These are phyloP conservation scores for Penicillium pulvis DNA, from an alignment of 495 filamentous ascomycete genomes.

Conservation along the genomic window DNA sequence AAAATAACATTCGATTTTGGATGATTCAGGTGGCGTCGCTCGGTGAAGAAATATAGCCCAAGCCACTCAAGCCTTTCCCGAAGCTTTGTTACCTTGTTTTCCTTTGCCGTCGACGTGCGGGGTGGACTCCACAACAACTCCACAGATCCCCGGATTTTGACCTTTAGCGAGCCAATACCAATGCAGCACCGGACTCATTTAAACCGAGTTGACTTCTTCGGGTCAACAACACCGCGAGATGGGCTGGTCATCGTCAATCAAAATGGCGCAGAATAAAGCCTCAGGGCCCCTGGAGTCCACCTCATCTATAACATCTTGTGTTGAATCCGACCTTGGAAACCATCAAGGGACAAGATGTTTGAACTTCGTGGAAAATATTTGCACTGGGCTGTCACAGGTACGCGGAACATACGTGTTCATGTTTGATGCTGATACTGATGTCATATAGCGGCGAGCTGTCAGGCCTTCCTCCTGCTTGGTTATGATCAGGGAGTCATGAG, in stretches of 20 bases:
- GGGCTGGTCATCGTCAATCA: neutral
- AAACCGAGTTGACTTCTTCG: constrained; percentile 1
- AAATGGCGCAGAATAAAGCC: neutral
- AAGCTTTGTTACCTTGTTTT: neutral
- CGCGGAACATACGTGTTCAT: neutral
- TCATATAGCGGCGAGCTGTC: constrained; percentile 26
- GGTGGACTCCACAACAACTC: constrained; percentile 4
- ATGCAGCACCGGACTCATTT: constrained; percentile 4
- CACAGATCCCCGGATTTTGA: constrained; percentile 7
- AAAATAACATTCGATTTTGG: too few species aligned
- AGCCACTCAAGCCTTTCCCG: constrained; percentile 1
- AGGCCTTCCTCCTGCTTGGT: constrained; percentile 41
- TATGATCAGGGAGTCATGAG: constrained; percentile 46
- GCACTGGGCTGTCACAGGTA: constrained; percentile 28
- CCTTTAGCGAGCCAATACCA: constrained; percentile 4
- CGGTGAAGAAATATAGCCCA: constrained; percentile 5
- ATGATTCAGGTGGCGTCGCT: constrained; percentile 1
- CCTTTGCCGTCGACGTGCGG: neutral
- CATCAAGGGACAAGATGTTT: constrained; percentile 13
- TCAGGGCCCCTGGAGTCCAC: neutral
- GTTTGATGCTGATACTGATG: neutral
- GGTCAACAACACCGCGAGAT: constrained; percentile 2
- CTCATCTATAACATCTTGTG: neutral
- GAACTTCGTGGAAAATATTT: constrained; percentile 19
- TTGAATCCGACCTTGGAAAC: neutral